These are phyloP conservation scores for Termitomyces eurrhizus DNA, from an alignment of 768 basidiomycete species.

Conservation along the genomic window DNA sequence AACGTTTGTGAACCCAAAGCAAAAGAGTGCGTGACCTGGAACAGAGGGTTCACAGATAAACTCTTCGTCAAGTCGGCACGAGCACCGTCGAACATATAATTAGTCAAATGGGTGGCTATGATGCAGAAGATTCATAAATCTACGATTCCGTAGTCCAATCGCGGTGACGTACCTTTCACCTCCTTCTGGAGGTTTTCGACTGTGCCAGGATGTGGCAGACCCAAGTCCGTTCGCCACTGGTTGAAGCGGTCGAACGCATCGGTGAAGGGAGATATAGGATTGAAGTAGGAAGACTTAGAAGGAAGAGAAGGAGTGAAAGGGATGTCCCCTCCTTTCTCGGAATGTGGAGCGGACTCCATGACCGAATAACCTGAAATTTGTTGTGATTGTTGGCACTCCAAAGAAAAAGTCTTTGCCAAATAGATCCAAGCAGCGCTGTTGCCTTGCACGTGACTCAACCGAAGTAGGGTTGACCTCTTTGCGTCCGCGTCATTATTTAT, in stretches of 20 bases:
- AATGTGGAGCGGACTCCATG: constrained; percentile 44
- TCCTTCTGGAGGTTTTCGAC: constrained; percentile 93
- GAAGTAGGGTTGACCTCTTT: background rate
- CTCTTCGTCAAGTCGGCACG: constrained; percentile 94
- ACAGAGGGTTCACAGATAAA: constrained; percentile 89
- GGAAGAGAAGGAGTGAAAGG: constrained; percentile 27
- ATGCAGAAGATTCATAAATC: constrained; percentile 4
- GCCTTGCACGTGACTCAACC: constrained; percentile 1
- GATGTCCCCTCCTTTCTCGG: constrained; percentile 39
- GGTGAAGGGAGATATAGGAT: constrained; percentile 55
- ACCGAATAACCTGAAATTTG: constrained; percentile 18
- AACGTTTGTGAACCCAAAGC: constrained; percentile 81
- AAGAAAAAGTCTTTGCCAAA: constrained; percentile 35
- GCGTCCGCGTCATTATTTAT: background rate
- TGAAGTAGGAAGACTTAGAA: constrained; percentile 33
- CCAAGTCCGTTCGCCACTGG: constrained; percentile 77
- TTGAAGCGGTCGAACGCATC: constrained; percentile 71
- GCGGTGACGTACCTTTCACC: constrained; percentile 65
- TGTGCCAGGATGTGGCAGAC: constrained; percentile 87
- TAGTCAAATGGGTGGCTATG: constrained; percentile 84
- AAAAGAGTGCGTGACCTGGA: constrained; percentile 98
- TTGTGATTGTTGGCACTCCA: constrained; percentile 24
- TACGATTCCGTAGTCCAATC: background rate
- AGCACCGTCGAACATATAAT: constrained; percentile 97
- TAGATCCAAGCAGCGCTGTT: constrained; percentile 22